Evolutionary conservation across 1,284 basidiomycete species (phyloP), one percentile per base, ranked within the genome.

Genomic region (Ustilago loliicola): DNA sequence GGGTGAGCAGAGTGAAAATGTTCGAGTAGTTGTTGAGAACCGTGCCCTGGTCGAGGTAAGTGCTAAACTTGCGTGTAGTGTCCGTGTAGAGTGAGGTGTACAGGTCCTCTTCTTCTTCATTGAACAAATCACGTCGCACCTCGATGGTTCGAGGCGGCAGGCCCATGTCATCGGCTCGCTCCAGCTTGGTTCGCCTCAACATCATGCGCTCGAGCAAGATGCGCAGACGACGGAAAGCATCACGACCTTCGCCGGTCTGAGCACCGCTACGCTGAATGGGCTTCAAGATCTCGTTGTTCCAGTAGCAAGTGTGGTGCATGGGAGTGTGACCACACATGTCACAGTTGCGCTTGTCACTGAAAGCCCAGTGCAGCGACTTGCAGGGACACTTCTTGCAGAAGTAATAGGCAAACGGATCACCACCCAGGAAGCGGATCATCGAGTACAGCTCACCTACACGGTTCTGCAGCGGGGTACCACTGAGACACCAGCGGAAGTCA

Each of bases 381-480:
- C 94, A 96, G 40, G 91, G 89, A 81, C 94, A 95, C 73, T 88
- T 86, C 86, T 93, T 94, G 87, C 93, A 93, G 92, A 80, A 75
- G 17, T 85, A 80, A 79, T 69, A 78, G 17, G 72, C 66, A 47
- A 73, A 79, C 32, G 76, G 74, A 58, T 82, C 80, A 45, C 80
- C 78, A 52, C 80, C 72, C n/a, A 83, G 72, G 69, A 85, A 81
- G 72, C 84, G 82, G 67, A 99, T 92, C 66, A 98, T 90, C 86
- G 95, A 97, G 88, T 99, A 99, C 48, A 99, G 88, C 87, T 99
- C 97, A 76, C 97, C 97, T 17, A 99, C 97, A 72, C 96, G 80
- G 62, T 87, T 87, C 87, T 98, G 87, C 42, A 87, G 78, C 0
- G 95, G 96, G n/a, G 96, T 98, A n/a, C 96, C 97, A 29, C 95